Conservation (phyloP, 73 alveolate genomes). For the Paramecium octaurelia region DNA sequence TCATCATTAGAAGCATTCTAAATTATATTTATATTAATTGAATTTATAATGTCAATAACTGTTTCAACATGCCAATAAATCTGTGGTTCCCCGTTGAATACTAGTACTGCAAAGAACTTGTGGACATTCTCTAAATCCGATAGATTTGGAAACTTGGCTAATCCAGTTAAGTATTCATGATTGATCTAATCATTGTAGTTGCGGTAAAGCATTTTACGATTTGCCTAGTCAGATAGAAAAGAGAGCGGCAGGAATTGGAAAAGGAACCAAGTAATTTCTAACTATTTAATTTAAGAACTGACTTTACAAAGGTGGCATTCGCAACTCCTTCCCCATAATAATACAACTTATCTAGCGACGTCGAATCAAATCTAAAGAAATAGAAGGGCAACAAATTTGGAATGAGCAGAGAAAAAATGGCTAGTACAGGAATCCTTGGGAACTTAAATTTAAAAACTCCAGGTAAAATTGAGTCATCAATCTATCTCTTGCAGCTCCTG, state of each 20-base stretch:
- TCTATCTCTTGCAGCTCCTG: neutral
- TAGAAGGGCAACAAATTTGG: neutral
- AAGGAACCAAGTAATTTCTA: slow-evolving; percentile 11
- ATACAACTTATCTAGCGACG: neutral
- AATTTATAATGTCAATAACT: slow-evolving; percentile 27
- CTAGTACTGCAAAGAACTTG: slow-evolving; percentile 32
- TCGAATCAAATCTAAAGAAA: slow-evolving; percentile 11
- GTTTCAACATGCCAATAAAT: slow-evolving; percentile 40
- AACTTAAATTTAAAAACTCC: slow-evolving; percentile 25
- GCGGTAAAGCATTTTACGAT: slow-evolving; percentile 27
- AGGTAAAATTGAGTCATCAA: neutral
- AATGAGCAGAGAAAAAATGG: slow-evolving; percentile 48
- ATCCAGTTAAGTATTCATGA: slow-evolving; percentile 28
- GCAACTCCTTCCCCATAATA: slow-evolving; percentile 27
- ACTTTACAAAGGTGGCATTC: neutral
- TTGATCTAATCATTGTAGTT: neutral
- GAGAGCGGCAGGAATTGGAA: slow-evolving; percentile 41
- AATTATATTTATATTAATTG: neutral
- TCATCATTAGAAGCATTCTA: neutral
- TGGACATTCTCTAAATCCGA: slow-evolving; percentile 50
- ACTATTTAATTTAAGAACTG: neutral
- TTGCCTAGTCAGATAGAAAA: slow-evolving; percentile 21
- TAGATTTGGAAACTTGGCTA: slow-evolving; percentile 29
- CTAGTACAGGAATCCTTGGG: slow-evolving; percentile 35
- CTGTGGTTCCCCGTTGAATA: slow-evolving; percentile 6